Evolutionary conservation across 1,139 yeast species (phyloP), one percentile per base, ranked within the genome.

Genomic region (Lodderomyces beijingensis): DNA sequence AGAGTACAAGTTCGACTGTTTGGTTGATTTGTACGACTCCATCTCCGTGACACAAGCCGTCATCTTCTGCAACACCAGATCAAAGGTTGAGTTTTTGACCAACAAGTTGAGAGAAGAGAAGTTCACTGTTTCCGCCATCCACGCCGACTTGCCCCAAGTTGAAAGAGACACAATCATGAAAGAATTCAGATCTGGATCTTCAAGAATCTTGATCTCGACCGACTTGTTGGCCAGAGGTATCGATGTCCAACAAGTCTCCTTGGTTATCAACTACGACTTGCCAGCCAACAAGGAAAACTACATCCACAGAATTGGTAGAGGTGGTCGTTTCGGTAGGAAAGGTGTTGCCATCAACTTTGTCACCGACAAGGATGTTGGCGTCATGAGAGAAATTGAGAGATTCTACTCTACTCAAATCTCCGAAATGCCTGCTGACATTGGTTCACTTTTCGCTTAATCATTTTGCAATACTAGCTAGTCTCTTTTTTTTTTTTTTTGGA

Each of bases 191-290:
- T 61, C 79, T 17, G 91, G 91, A 0, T 75, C 74, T 44, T 79
- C 88, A 5, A 70, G 97, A 37, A 95, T 91, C 7, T 63, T 91
- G 39, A 88, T 91, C 28, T 85, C 96, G 16, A 91, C 98, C 4
- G 97, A 91, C 57, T 93, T 91, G 28, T 88, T 96, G 95, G 97
- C 98, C 1, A 71, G 97, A 55, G 98, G 98, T 33, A 89, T 89
- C 36, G 97, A 89, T 57, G 97, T 89, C 17, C 98, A 89, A 60
- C 96, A 89, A 54, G 95, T 89, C n/a, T 86, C 96, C 0, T 65
- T 89, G 37, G 98, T 91, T 17, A 83, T 91, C 34, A 91, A 89
- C 61, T 91, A 87, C 59, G 97, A 89, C 55, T 60, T 91, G 43
- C 97, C 97, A 1, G 59, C 66, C 32, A 91, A 83, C 55, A 76